These are phyloP conservation scores for Dentipellis fragilis DNA, from an alignment of 768 basidiomycete species.

Conservation along the genomic window DNA sequence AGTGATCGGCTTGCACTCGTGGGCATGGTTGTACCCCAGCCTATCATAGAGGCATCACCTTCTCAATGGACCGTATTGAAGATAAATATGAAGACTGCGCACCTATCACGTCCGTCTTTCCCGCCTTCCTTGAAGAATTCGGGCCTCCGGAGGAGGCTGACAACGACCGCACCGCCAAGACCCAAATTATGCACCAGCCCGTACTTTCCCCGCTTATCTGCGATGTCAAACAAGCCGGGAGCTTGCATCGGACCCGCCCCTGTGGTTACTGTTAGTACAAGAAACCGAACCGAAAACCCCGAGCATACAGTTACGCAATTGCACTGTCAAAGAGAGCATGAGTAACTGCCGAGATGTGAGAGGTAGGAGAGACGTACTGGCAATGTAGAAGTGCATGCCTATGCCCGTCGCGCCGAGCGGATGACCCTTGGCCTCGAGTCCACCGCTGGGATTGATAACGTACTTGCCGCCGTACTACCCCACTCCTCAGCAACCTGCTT, in stretches of 20 bases:
- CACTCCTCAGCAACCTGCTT: neutral
- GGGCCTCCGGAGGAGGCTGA: constrained; percentile 65
- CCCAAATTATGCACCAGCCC: constrained; percentile 81
- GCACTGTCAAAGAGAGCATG: constrained; percentile 35
- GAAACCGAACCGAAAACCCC: neutral
- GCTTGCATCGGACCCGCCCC: constrained; percentile 85
- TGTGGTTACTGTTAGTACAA: constrained; percentile 15
- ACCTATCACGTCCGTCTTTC: constrained; percentile 58
- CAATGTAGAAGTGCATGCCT: constrained; percentile 83
- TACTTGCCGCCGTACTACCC: constrained; percentile 73
- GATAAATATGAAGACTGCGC: constrained; percentile 5
- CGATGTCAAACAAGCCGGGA: constrained; percentile 49
- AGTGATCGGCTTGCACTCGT: constrained; percentile 53
- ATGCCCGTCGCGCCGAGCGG: constrained; percentile 77
- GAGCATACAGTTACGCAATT: constrained; percentile 54
- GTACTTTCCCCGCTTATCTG: constrained; percentile 64
- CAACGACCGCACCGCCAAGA: constrained; percentile 71
- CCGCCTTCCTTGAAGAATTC: constrained; percentile 67
- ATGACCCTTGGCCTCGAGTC: constrained; percentile 83
- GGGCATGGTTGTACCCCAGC: constrained; percentile 74
- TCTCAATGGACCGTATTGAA: neutral
- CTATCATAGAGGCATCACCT: constrained; percentile 22
- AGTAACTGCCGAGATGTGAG: neutral
- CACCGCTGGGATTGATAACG: constrained; percentile 78
- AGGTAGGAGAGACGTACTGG: constrained; percentile 36